Conservation (phyloP, 371 early-diverging fungal species). For the Dinochytrium kinnereticum region DNA sequence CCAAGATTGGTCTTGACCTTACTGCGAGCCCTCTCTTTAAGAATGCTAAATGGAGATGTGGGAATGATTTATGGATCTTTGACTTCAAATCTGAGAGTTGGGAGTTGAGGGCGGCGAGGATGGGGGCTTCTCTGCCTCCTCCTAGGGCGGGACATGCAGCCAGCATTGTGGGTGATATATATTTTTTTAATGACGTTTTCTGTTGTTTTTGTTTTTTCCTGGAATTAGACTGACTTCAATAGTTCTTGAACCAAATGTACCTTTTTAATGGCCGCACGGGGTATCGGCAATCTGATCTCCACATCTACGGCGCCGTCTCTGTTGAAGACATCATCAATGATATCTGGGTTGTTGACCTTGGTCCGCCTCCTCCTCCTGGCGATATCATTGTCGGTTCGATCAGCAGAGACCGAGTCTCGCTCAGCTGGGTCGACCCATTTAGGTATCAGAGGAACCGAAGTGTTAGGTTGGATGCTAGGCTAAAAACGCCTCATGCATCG, state of each 20-base stretch:
- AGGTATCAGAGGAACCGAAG: conserved; percentile 1
- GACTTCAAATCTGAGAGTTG: background rate
- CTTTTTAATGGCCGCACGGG: conserved; percentile 2
- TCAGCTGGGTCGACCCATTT: conserved; percentile 22
- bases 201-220: background rate
- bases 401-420: background rate
- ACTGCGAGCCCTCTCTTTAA: background rate
- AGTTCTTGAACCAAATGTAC: conserved; percentile 20
- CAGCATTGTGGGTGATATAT: background rate
- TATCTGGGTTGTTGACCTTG: conserved; percentile 13
- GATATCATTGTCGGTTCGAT: background rate
- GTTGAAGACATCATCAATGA: background rate
- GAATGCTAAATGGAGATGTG: background rate
- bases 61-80: conserved; percentile 17
- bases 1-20: background rate
- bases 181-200: background rate
- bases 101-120: background rate
- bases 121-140: background rate
- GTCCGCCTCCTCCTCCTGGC: conserved; percentile 18
- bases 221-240: background rate
- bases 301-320: background rate
- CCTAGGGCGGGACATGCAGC: conserved; percentile 13
- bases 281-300: background rate
- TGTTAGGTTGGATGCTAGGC: background rate
- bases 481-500: background rate